Conservation (phyloP, 108 stramenopile species). For the Nitzschia palea region DNA sequence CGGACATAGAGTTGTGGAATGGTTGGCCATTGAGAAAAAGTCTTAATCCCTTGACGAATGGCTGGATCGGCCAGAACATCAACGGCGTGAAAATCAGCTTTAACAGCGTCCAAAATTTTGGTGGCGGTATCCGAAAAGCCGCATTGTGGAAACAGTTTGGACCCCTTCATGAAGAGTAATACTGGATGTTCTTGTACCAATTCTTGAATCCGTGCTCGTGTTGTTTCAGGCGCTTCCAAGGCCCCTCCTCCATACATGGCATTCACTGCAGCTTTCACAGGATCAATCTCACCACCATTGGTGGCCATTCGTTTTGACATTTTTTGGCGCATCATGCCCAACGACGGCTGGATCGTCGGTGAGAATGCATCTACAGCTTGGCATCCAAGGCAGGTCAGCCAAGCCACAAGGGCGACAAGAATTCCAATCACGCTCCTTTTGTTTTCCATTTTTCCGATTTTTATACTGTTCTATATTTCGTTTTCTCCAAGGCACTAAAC, state of each 20-base stretch:
- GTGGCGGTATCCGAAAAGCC: conserved; percentile 94
- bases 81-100: conserved; percentile 83
- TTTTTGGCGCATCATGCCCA: too few relatives aligned
- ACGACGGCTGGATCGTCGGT: too few relatives aligned
- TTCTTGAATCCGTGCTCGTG: conserved; percentile 68
- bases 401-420: too few relatives aligned
- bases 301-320: too few relatives aligned
- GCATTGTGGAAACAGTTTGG: conserved; percentile 95
- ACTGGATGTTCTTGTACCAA: conserved; percentile 84
- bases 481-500: too few relatives aligned
- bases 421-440: too few relatives aligned
- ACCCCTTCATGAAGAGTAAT: conserved; percentile 97
- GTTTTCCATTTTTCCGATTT: too few relatives aligned
- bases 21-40: conserved; percentile 93
- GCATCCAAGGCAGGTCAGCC: too few relatives aligned
- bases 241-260: background rate
- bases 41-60: conserved; percentile 87
- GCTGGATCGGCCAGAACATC: conserved; percentile 69
- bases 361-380: too few relatives aligned
- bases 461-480: too few relatives aligned
- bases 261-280: background rate
- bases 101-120: conserved; percentile 82
- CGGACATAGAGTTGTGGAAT: conserved; percentile 97
- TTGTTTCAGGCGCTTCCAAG: conserved; percentile 20
- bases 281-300: too few relatives aligned